Base-by-base conservation (phyloP, 441 rosid species). In the Theobroma grandiflorum region DNA sequence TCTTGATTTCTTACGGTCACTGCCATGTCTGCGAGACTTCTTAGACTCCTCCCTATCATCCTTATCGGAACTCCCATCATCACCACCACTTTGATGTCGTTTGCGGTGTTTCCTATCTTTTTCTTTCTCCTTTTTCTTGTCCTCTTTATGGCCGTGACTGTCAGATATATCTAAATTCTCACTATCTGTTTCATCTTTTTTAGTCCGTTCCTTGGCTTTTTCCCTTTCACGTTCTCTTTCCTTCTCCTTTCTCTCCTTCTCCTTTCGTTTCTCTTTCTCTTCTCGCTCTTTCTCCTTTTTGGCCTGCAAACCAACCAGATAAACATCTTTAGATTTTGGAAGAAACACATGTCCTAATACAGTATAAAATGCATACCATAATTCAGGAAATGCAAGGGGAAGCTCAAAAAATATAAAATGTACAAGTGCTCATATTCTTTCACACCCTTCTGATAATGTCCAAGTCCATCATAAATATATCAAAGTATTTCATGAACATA, bases 1-100 rank as follows among this genome's bases (percentile, higher is more conserved):
- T 90, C 94, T 92, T 77, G 99, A 91, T 86, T 91, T 97, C 87
- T 94, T 97, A 37, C 97, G 92, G 76, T 97, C 99, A 74, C 89
- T 88, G 31, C 95, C 89, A 80, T 95, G 98, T 82, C 90, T 94
- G 55, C 94, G 97, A 7, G 97, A 93, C 83, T 90, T 94, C 82
- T 86, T 94, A 15, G 93, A 82, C 55, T 92, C 98, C 82, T 93
- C 97, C 69, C 84, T 93, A 75, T 97, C 99, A 79, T 95, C 99
- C 85, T 83, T 92, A 78, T 94, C 99, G 62, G 98, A 95, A 84
- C 91, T 89, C 53, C 82, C 89, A 75, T 95, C 98, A 61, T 97
- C 98, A 77, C 70, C 83, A 43, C 89, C 91, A 78, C 87, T 93
- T 42, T 90, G 95, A 87, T 94, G 98, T 40, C 94, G 90, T 86